Base-by-base conservation (phyloP, 2,329 filamentous ascomycete species). In the Pseudogymnoascus sp. region DNA sequence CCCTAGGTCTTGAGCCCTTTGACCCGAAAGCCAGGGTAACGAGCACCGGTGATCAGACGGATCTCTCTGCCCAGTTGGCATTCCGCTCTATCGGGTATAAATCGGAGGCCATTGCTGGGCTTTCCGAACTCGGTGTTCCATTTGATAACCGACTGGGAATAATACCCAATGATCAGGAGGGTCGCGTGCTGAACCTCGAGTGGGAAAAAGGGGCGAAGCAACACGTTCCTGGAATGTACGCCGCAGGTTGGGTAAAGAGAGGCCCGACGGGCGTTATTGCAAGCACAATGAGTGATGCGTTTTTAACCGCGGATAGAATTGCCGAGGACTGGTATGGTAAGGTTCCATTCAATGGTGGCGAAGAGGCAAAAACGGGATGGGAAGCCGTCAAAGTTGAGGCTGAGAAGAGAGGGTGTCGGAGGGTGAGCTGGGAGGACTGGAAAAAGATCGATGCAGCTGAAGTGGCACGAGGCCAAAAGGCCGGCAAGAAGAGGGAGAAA, bases 11-110 rank as follows among this genome's bases (percentile, higher is more conserved):
- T 9, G 73, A 80, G 67, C 80, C 70, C 62, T 84, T 80, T 75
- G 81, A 78, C 70, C 78, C 80, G 14, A 66, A 74, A 41, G 78
- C 82, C 7, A 74, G 77, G 59, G 77, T 80, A 12, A 70, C 74
- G 3, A 71, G 75, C 11, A 84, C 80, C 0, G 80, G 78, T 0
- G 75, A 82, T 63, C 75, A 75, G 1, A 62, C 80, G 2, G 72
- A 79, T 3, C 67, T 96, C 4, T 78, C 83, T 0, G 85, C 91
- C 0, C 81, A 85, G 5, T 71, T 93, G 3, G 91, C 90, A 14
- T 97, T 99, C 75, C 85, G 91, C 16, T 96, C 91, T n/a, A 92
- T 99, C 43, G 94, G 94, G 6, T 99, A 99, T 76, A 91, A 90
- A 68, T 92, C 91, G 0, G 81, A 87, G 32, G 79, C 90, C 0